Percentiles rank a stretch among this genome's conserved stretches.
Evolutionary conservation across 2,329 filamentous ascomycete genomes (phyloP).

Genomic region (Fusarium coffeatum): DNA sequence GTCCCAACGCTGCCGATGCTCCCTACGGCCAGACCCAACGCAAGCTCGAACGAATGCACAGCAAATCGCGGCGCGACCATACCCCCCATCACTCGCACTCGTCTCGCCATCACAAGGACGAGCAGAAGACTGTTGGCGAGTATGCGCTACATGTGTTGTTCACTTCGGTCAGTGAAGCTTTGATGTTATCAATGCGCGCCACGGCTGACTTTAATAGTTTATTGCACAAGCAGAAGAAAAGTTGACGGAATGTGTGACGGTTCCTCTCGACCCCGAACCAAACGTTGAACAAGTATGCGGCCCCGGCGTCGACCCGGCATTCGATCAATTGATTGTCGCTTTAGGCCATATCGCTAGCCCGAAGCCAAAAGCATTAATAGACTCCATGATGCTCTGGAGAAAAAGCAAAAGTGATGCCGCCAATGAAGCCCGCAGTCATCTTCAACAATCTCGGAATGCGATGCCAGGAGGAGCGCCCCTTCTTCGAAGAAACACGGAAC

Average conservation of each 20-base stretch:
- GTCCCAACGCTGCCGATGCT: conserved; percentile 59
- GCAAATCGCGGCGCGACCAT: conserved; percentile 77
- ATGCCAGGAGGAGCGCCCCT: conserved; percentile 62
- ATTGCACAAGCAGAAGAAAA: conserved; percentile 97
- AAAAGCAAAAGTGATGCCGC: conserved; percentile 95
- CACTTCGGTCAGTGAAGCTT: conserved; percentile 74
- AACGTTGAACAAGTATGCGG: conserved; percentile 92
- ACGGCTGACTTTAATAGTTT: conserved; percentile 66
- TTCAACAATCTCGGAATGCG: conserved; percentile 63
- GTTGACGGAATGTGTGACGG: conserved; percentile 86
- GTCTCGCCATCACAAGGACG: conserved; percentile 72
- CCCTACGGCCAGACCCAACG: conserved; percentile 60
- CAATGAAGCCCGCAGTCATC: conserved; percentile 70
- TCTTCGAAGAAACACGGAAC: conserved; percentile 80
- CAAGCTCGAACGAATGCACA: conserved; percentile 71
- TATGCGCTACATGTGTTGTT: conserved; percentile 97
- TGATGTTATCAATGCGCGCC: background rate
- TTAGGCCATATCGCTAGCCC: conserved; percentile 94
- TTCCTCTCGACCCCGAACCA: conserved; percentile 82
- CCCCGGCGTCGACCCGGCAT: conserved; percentile 84
- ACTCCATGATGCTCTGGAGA: conserved; percentile 98
- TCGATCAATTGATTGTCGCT: conserved; percentile 93
- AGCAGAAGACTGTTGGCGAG: conserved; percentile 94
- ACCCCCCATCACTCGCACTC: conserved; percentile 81
- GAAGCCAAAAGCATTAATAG: conserved; percentile 94